Evolutionary conservation across 1,139 yeast genomes (phyloP).

Genomic region (Chernovozyma sophiae-reginae): DNA sequence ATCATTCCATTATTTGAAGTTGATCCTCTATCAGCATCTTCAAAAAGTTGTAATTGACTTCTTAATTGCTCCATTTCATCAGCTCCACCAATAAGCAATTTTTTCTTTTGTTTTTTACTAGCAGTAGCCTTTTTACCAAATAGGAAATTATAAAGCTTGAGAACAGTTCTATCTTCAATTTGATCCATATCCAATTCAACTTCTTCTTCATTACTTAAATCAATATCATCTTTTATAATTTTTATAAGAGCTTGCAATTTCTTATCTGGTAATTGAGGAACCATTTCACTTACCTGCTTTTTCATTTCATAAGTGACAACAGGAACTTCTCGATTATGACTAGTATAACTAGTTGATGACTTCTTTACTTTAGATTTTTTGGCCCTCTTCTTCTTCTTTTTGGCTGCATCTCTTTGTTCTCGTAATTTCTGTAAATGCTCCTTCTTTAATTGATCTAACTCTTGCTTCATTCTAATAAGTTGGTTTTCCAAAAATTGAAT

Average conservation of each 20-base stretch:
- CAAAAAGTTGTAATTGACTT: slow-evolving; percentile 77
- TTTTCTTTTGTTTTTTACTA: slow-evolving; percentile 38
- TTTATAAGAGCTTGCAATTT: slow-evolving; percentile 80
- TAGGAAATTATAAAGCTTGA: slow-evolving; percentile 77
- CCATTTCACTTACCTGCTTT: slow-evolving; percentile 85
- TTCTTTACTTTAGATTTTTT: slow-evolving; percentile 9
- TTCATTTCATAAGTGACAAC: slow-evolving; percentile 93
- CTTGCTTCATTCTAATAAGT: slow-evolving; percentile 78
- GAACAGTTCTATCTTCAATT: slow-evolving; percentile 77
- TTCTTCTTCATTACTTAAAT: slow-evolving; percentile 71
- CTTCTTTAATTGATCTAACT: slow-evolving; percentile 75
- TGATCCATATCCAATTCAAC: slow-evolving; percentile 96
- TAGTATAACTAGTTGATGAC: slow-evolving; percentile 8
- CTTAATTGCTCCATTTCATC: slow-evolving; percentile 83
- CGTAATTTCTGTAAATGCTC: slow-evolving; percentile 57
- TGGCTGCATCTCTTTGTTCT: slow-evolving; percentile 40
- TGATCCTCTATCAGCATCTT: slow-evolving; percentile 35
- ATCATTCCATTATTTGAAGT: slow-evolving; percentile 20
- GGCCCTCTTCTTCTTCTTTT: slow-evolving; percentile 42
- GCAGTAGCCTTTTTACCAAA: slow-evolving; percentile 53
- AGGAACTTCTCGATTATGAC: slow-evolving; percentile 16
- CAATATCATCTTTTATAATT: slow-evolving; percentile 82
- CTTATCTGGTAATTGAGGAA: slow-evolving; percentile 72
- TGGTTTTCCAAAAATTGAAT: slow-evolving; percentile 86
- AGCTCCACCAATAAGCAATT: slow-evolving; percentile 61